Evolutionary conservation across 495 filamentous ascomycete species (phyloP), one percentile per base, ranked within the genome.

Genomic region (Penicillium cataractarum): DNA sequence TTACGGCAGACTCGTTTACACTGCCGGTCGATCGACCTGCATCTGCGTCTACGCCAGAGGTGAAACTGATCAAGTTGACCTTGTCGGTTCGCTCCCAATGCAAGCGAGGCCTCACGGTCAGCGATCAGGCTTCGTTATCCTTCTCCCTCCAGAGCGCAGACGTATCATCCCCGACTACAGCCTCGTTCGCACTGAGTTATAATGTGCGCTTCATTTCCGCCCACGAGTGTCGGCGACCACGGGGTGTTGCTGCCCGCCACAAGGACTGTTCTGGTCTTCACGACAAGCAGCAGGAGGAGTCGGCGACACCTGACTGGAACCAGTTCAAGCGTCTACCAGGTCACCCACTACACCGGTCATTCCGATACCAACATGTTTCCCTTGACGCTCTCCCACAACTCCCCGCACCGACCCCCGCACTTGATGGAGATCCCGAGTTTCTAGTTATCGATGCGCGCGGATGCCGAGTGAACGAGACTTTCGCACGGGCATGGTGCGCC

Each of bases 401-500:
- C 9, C 35, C 54, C 2, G 57, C 67, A 15, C 66, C 59, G n/a
- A 40, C 9, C 40, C 55, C 65, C 15, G 33, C 50, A 29, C 55
- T 39, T 26, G 51, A 52, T 0, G 26, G 57, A 24, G 40, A 62
- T 31, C 21, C 82, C 73, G 82, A 81, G 73, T 63, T 83, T 68
- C 46, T 84, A 72, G 71, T 84, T 68, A 51, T 81, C 68, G 67
- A 80, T 70, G 73, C 78, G 73, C 65, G 86, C 75, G 70, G 85
- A 75, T 64, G 78, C 9, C 81, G 78, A 31, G 82, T 85, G 51
- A 80, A 84, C 60, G 88, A 90, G 74, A 83, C 90, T 2, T 80
- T 91, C 40, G 87, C 81, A 8, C 79, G 89, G 31, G 88, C 89
- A 2, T 82, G 90, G 72, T 92, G 90, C 66, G 85, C 89, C 3